Base-by-base conservation (phyloP, 1,284 basidiomycete genomes). In the Pisolithus thermaeus region DNA sequence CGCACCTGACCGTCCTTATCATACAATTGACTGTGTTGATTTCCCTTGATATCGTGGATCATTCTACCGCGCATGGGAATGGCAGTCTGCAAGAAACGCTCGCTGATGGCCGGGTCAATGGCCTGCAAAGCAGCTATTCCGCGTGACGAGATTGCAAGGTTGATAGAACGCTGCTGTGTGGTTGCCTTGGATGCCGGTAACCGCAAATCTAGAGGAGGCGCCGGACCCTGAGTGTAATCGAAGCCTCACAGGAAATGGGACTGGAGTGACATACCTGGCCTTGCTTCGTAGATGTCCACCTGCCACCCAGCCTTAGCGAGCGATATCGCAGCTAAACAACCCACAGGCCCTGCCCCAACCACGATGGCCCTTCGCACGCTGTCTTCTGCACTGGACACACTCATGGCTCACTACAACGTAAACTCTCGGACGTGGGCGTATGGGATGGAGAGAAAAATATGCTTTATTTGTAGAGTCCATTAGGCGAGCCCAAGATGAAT, bases 41-140 rank as follows among this genome's bases (percentile, higher is more conserved):
- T 77, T 51, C 90, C 89, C 59, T 80, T 73, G 52, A 70, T 63
- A 65, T 84, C 82, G 73, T 99, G 96, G 58, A 99, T 94, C 92
- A 98, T 97, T 49, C 97, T 79, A 30, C 90, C 93, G 56, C 81
- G 83, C 93, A 99, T 97, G 56, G 95, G 94, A 68, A 98, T 93
- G 27, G 87, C 86, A 42, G 85, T 79, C 57, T 83, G 70, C 57
- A 97, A 71, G 60, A 97, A 89, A 51, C 84, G 76, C 55, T 84
- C 78, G 25, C 89, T 84, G 47, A 89, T 77, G 36, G 77, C 79
- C 25, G 87, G 77, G 69, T 92, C 86, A 59, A 98, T 82, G 47
- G 84, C 81, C 60, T 85, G 77, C 41, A 98, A 75, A 32, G 95
- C 95, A 58, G 87, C 81, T 52, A 98, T 86, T 54, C 95, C 96